Conservation (phyloP, 169 alveolate species). For the Cryptosporidium sp. region DNA sequence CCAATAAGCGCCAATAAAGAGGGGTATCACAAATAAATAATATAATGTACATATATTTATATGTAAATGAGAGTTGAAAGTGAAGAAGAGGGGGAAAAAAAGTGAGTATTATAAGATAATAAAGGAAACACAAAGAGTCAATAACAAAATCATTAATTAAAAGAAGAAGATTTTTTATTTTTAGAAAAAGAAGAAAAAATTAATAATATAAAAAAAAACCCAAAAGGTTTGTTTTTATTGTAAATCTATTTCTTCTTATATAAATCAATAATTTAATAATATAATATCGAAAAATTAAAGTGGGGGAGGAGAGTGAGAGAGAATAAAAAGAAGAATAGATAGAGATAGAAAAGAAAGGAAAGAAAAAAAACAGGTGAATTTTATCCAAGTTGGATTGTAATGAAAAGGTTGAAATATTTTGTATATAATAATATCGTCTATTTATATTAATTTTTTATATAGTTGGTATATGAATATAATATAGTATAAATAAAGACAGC, state of each 20-base stretch:
- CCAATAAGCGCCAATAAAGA: neutral
- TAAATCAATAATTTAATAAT: too few species aligned
- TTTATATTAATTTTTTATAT: neutral
- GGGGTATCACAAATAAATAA: neutral
- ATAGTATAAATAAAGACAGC: neutral
- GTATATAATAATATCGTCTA: neutral
- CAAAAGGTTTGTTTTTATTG: neutral
- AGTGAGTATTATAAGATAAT: neutral
- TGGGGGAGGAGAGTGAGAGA: neutral
- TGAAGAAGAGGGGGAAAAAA: neutral
- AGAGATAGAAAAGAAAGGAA: neutral
- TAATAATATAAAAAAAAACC: neutral
- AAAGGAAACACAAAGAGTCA: neutral
- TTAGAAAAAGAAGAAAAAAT: too few species aligned
- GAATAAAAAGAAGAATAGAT: neutral
- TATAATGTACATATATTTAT: neutral
- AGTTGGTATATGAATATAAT: neutral
- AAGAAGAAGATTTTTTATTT: too few species aligned
- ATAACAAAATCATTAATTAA: neutral
- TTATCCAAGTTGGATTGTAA: slow-evolving; percentile 2
- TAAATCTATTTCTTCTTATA: neutral
- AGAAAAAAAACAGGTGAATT: neutral
- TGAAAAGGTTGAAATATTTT: neutral
- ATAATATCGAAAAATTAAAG: neutral
- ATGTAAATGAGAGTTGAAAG: neutral